Evolutionary conservation across 352 stramenopile genomes (phyloP).

Genomic region (Plasmopara halstedii): DNA sequence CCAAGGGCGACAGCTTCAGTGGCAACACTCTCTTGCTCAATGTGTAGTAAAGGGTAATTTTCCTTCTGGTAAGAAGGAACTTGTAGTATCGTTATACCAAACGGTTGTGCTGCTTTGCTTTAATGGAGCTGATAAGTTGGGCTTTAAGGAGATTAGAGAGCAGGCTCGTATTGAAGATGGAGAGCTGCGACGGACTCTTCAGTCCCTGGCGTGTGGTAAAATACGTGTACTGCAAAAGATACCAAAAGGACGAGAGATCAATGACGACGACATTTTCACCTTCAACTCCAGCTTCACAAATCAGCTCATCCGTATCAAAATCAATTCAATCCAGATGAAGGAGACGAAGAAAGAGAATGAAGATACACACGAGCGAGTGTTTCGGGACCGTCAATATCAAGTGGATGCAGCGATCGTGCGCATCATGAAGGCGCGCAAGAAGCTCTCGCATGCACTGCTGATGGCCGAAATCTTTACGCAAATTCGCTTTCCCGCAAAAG

Average conservation of each 20-base stretch:
- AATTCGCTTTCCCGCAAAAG: conserved; percentile 82
- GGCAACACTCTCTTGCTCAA: conserved; percentile 86
- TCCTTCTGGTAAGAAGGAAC: conserved; percentile 72
- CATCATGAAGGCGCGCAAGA: conserved; percentile 99
- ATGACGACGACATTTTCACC: conserved; percentile 75
- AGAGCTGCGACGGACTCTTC: conserved; percentile 84
- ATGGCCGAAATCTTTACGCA: conserved; percentile 96
- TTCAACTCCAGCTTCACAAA: conserved; percentile 86
- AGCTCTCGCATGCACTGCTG: conserved; percentile 91
- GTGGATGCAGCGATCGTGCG: conserved; percentile 95
- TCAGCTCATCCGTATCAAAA: conserved; percentile 88
- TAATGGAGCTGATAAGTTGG: conserved; percentile 49
- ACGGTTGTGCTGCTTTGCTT: conserved; percentile 84
- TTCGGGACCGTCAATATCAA: conserved; percentile 90
- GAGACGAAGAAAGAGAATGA: conserved; percentile 91
- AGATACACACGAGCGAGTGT: conserved; percentile 91
- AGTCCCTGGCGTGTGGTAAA: conserved; percentile 87
- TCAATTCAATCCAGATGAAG: conserved; percentile 94
- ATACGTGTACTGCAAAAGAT: conserved; percentile 83
- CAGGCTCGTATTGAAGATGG: conserved; percentile 85
- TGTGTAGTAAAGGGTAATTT: conserved; percentile 86
- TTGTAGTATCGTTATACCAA: conserved; percentile 85
- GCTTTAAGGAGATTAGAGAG: conserved; percentile 84
- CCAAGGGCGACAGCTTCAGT: conserved; percentile 83
- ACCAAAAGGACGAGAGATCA: conserved; percentile 82